A percentile compares a stretch with the other conserved stretches of the same genome.
Conservation (phyloP, 1,139 yeast species). For the Blastobotrys persicus region DNA sequence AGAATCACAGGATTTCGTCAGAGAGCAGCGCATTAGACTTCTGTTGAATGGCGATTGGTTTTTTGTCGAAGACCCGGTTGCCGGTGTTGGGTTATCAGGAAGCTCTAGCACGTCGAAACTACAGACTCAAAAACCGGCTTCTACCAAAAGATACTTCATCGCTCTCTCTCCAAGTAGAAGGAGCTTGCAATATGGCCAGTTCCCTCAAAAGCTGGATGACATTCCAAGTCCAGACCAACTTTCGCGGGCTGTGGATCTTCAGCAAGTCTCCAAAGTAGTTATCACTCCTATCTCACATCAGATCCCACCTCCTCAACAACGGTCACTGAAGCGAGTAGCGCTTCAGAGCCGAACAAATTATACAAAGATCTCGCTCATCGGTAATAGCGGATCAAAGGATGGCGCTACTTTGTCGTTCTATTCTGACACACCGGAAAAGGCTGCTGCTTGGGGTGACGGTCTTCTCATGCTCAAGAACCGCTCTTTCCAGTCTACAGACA, state of each 20-base stretch:
- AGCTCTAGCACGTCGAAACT: slow-evolving; percentile 4
- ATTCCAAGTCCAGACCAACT: slow-evolving; percentile 57
- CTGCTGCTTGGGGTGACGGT: slow-evolving; percentile 80
- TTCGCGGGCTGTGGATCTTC: slow-evolving; percentile 29
- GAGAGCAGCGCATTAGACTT: slow-evolving; percentile 71
- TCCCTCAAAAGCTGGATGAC: slow-evolving; percentile 45
- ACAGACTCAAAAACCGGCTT: slow-evolving; percentile 1
- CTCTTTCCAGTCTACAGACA: slow-evolving; percentile 50
- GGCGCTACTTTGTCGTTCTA: slow-evolving; percentile 50
- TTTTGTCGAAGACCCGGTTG: slow-evolving; percentile 55
- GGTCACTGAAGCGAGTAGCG: slow-evolving; percentile 28
- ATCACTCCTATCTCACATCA: slow-evolving; percentile 27
- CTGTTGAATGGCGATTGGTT: slow-evolving; percentile 84
- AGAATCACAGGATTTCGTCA: slow-evolving; percentile 73
- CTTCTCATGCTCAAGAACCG: slow-evolving; percentile 55
- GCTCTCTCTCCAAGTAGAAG: slow-evolving; percentile 71
- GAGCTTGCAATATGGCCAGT: slow-evolving; percentile 61
- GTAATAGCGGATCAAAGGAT: slow-evolving; percentile 28
- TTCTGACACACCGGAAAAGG: slow-evolving; percentile 71
- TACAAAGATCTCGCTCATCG: slow-evolving; percentile 29
- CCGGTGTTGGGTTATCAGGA: slow-evolving; percentile 31
- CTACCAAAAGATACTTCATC: slow-evolving; percentile 51
- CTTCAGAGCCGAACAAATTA: slow-evolving; percentile 31
- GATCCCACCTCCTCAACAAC: slow-evolving; percentile 19
- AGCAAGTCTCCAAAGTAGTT: slow-evolving; percentile 27